phyloP scores from a whole-genome alignment of 2,329 filamentous ascomycete genomes.

The Alternaria metachromatica region DNA sequence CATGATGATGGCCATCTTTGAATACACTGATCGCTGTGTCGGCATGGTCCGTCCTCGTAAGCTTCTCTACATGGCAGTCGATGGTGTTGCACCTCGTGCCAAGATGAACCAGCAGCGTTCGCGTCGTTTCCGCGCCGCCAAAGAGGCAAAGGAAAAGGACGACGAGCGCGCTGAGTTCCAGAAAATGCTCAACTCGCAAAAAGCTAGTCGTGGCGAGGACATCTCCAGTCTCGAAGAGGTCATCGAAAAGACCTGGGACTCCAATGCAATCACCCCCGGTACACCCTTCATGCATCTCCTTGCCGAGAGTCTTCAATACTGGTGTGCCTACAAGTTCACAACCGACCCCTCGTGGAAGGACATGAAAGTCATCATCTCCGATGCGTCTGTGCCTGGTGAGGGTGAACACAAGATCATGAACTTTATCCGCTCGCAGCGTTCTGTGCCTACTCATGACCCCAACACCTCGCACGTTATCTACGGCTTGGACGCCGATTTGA shows the following conservation, averaged over 20 bases:
- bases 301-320: conserved; percentile 87
- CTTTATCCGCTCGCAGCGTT: conserved; percentile 91
- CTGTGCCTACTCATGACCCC: conserved; percentile 88
- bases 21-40: conserved; percentile 97
- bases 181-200: conserved; percentile 82
- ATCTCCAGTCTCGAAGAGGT: conserved; percentile 68
- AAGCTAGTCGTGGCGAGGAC: conserved; percentile 57
- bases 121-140: conserved; percentile 89
- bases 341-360: conserved; percentile 91
- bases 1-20: conserved; percentile 99
- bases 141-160: conserved; percentile 93
- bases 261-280: conserved; percentile 87
- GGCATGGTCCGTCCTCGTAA: conserved; percentile 98
- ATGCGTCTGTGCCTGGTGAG: conserved; percentile 96
- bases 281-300: conserved; percentile 99
- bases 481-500: conserved; percentile 94
- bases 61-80: conserved; percentile 95
- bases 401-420: conserved; percentile 99
- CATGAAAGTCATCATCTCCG: conserved; percentile 97
- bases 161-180: conserved; percentile 87
- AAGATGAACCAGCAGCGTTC: conserved; percentile 99
- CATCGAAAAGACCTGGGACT: conserved; percentile 91
- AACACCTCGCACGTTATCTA: conserved; percentile 99
- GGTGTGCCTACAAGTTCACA: conserved; percentile 97
- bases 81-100: conserved; percentile 94